phyloP scores from a whole-genome alignment of 306 rosid genomes.

The Cotoneaster glaucophyllus region DNA sequence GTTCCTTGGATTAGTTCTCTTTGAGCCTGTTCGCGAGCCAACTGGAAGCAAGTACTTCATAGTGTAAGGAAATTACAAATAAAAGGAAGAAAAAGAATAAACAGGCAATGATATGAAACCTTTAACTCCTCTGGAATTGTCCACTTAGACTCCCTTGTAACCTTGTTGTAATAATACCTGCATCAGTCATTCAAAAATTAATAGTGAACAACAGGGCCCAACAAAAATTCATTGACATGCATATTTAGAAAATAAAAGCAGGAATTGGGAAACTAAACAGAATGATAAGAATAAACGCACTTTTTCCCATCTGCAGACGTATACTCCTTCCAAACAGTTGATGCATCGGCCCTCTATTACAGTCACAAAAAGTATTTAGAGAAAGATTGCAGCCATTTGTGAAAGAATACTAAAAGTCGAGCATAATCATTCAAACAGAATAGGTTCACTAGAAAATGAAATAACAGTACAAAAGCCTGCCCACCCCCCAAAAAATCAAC shows the following conservation, averaged over 20 bases:
- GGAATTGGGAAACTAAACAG: slow-evolving; percentile 8
- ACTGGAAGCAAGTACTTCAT: slow-evolving; percentile 40
- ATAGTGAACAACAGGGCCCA: neutral
- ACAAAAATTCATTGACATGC: neutral
- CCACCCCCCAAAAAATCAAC: neutral
- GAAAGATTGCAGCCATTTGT: slow-evolving; percentile 19
- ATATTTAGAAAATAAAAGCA: slow-evolving; percentile 3
- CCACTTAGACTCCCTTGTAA: slow-evolving; percentile 94
- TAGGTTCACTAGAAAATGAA: neutral
- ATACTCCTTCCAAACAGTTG: slow-evolving; percentile 98
- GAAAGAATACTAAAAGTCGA: slow-evolving; percentile 15
- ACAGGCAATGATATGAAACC: slow-evolving; percentile 43
- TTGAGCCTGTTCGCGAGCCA: slow-evolving; percentile 93
- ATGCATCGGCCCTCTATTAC: slow-evolving; percentile 96
- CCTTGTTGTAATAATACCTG: slow-evolving; percentile 93
- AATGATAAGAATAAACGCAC: slow-evolving; percentile 37
- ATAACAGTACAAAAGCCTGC: neutral
- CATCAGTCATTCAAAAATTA: slow-evolving; percentile 24
- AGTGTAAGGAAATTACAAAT: slow-evolving; percentile 5
- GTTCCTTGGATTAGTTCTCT: slow-evolving; percentile 50
- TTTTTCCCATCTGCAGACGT: slow-evolving; percentile 90
- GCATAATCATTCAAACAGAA: neutral
- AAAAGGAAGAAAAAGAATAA: neutral
- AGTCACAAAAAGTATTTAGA: slow-evolving; percentile 41
- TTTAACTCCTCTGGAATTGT: slow-evolving; percentile 93